Percentiles rank a stretch among this genome's conserved stretches.
Evolutionary conservation across 495 filamentous ascomycete genomes (phyloP).

Genomic region (Daldinia loculata): DNA sequence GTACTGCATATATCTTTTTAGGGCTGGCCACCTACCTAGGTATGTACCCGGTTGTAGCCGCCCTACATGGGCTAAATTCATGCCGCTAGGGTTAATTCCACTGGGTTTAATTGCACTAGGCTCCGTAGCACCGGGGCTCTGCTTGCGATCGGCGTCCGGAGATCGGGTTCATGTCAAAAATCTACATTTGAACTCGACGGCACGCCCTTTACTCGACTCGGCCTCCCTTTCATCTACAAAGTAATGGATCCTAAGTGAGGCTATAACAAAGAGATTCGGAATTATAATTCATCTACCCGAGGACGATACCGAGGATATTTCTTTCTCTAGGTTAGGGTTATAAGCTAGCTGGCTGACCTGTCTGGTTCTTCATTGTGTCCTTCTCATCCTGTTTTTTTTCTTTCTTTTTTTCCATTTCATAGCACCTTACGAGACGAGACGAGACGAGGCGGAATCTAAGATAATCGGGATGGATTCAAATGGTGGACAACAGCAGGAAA

Average conservation of each 20-base stretch:
- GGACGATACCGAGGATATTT: not conserved
- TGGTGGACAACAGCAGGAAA: not conserved
- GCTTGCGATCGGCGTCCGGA: slow-evolving; percentile 16
- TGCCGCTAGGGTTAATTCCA: not conserved
- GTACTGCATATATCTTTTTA: too few species aligned
- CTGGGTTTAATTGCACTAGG: not conserved
- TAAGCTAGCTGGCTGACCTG: not conserved
- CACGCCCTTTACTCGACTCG: slow-evolving; percentile 8
- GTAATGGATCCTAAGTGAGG: not conserved
- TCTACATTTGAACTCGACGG: slow-evolving; percentile 5
- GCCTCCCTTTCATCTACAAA: not conserved
- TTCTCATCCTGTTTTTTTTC: not conserved
- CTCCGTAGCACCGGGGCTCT: not conserved
- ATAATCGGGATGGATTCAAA: slow-evolving; percentile 30
- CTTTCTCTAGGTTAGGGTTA: slow-evolving; percentile 1
- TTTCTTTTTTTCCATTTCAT: not conserved
- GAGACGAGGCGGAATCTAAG: too few species aligned
- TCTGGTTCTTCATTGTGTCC: slow-evolving; percentile 5
- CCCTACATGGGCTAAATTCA: not conserved
- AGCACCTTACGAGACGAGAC: not conserved
- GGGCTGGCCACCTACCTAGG: too few species aligned
- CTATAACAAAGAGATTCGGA: slow-evolving; percentile 1
- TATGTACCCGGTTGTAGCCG: not conserved
- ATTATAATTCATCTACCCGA: not conserved
- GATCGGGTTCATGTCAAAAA: slow-evolving; percentile 13